Conservation (phyloP, 75 land plant genomes). For the Picea glauca region DNA sequence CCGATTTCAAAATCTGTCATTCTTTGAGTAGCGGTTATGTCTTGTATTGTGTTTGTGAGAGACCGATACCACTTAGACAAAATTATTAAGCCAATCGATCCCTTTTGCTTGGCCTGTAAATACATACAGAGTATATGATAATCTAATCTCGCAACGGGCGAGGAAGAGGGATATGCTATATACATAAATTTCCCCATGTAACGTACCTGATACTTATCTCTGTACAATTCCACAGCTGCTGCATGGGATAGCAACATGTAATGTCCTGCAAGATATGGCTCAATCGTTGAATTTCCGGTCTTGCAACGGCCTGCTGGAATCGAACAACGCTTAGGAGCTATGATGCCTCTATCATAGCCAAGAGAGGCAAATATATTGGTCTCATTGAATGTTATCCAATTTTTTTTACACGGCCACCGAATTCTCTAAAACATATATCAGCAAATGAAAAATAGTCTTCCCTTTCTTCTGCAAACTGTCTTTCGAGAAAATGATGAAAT, state of each 20-base stretch:
- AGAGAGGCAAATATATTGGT: neutral
- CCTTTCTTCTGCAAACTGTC: neutral
- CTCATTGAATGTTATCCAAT: neutral
- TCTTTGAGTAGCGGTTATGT: slow-evolving; percentile 7
- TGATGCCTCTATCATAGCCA: neutral
- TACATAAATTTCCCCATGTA: neutral
- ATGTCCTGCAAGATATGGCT: slow-evolving; percentile 58
- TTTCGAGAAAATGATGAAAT: neutral
- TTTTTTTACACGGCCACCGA: neutral
- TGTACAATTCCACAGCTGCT: slow-evolving; percentile 36
- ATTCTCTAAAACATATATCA: slow-evolving; percentile 1
- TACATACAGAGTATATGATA: neutral
- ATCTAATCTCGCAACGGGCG: neutral
- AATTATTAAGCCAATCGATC: slow-evolving; percentile 4
- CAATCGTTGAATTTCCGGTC: slow-evolving; percentile 43
- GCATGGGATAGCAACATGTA: slow-evolving; percentile 51
- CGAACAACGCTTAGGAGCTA: neutral
- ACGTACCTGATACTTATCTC: slow-evolving; percentile 30
- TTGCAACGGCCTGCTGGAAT: slow-evolving; percentile 17
- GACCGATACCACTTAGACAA: slow-evolving; percentile 8
- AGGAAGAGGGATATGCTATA: neutral
- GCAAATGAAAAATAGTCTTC: neutral
- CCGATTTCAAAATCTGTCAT: slow-evolving; percentile 3
- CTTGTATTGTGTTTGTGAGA: neutral
- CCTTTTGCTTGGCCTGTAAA: slow-evolving; percentile 4